These are phyloP conservation scores for Penicillium sclerotigenum DNA, from an alignment of 2,329 filamentous ascomycete species.

Conservation along the genomic window DNA sequence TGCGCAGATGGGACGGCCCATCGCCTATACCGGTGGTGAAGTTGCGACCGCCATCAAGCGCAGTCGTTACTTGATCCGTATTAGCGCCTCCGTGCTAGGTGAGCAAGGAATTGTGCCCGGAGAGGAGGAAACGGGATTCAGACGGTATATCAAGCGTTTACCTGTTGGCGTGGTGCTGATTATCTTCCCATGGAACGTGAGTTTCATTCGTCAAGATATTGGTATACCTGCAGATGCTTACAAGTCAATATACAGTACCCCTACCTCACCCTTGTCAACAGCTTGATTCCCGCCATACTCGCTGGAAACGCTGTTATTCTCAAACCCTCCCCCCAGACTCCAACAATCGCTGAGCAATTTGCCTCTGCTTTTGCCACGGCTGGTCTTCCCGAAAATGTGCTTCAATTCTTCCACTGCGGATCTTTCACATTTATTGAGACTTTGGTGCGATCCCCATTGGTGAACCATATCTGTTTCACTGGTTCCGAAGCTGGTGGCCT, in stretches of 20 bases:
- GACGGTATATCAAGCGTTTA: conserved; percentile 82
- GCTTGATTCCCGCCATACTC: conserved; percentile 84
- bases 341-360: conserved; percentile 84
- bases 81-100: conserved; percentile 69
- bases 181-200: conserved; percentile 93
- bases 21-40: conserved; percentile 80
- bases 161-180: conserved; percentile 84
- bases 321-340: conserved; percentile 93
- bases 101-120: conserved; percentile 68
- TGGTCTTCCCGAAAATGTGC: conserved; percentile 75
- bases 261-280: conserved; percentile 90
- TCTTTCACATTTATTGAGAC: conserved; percentile 72
- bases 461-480: conserved; percentile 86
- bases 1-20: conserved; percentile 92
- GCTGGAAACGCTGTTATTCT: conserved; percentile 88
- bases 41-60: conserved; percentile 80
- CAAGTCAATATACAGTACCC: conserved; percentile 67
- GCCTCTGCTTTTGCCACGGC: conserved; percentile 72
- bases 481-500: conserved; percentile 86
- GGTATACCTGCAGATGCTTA: background rate
- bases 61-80: conserved; percentile 79
- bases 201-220: conserved; percentile 36
- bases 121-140: conserved; percentile 82
- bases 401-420: conserved; percentile 90
- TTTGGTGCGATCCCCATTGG: conserved; percentile 70